Evolutionary conservation across 805 yeast species (phyloP).

Genomic region (Candida cerambycidarum): DNA sequence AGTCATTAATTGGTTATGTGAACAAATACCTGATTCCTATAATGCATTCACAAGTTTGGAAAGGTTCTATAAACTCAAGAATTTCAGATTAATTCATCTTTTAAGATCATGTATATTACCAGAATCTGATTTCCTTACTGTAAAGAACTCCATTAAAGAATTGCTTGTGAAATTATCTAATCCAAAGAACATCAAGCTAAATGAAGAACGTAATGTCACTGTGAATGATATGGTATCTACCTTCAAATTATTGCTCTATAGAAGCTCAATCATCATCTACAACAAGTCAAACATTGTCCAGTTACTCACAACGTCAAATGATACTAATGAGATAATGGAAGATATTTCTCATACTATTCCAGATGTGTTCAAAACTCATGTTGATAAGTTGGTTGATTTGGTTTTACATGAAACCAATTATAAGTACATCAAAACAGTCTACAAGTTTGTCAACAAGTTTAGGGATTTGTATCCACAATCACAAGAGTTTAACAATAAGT

Average conservation of each 20-base stretch:
- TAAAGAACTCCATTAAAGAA: conserved; percentile 64
- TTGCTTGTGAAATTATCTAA: conserved; percentile 56
- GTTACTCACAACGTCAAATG: conserved; percentile 48
- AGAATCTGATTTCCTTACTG: conserved; percentile 59
- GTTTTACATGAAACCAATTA: conserved; percentile 25
- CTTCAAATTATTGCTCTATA: conserved; percentile 57
- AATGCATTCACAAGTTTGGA: conserved; percentile 52
- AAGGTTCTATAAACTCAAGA: conserved; percentile 53
- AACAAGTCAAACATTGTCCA: conserved; percentile 64
- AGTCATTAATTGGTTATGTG: conserved; percentile 60
- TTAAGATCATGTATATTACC: conserved; percentile 53
- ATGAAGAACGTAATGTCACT: conserved; percentile 32
- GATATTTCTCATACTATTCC: conserved; percentile 63
- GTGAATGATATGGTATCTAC: conserved; percentile 51
- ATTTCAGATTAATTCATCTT: conserved; percentile 58
- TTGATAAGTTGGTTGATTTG: conserved; percentile 46
- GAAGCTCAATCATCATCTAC: conserved; percentile 60
- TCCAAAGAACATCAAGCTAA: conserved; percentile 44
- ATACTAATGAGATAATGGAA: conserved; percentile 57
- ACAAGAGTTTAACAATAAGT: conserved; percentile 41
- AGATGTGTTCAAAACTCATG: conserved; percentile 59
- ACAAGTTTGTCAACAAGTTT: conserved; percentile 54
- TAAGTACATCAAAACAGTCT: conserved; percentile 56
- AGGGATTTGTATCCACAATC: conserved; percentile 49
- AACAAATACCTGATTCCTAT: conserved; percentile 52